Percentiles rank a stretch among this genome's conserved stretches.
phyloP scores from a whole-genome alignment of 306 rosid species.

The Arachis stenosperma region DNA sequence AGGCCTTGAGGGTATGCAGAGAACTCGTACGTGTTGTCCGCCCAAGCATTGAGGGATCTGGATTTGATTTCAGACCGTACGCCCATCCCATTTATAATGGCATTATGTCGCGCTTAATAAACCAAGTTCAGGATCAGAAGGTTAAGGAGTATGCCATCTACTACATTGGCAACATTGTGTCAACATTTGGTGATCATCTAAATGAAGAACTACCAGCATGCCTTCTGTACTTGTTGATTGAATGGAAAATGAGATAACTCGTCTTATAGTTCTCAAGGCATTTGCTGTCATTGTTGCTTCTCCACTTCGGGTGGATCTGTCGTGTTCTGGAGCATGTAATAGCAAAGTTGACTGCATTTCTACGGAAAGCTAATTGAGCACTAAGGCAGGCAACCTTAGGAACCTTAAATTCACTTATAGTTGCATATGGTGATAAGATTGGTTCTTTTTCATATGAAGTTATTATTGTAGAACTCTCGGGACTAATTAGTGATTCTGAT shows the following conservation, averaged over 20 bases:
- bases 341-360: no score
- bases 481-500: no score
- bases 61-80: conserved; percentile 84
- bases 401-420: no score
- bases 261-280: conserved; percentile 99
- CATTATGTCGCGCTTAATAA: conserved; percentile 41
- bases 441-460: no score
- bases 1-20: conserved; percentile 55
- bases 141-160: conserved; percentile 98
- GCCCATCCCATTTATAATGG: conserved; percentile 87
- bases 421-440: no score
- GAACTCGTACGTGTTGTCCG: conserved; percentile 76
- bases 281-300: conserved; percentile 95
- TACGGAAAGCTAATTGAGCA: no score
- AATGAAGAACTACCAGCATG: conserved; percentile 75
- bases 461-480: no score
- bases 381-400: no score
- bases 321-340: conserved; percentile 51
- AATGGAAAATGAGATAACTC: conserved; percentile 99
- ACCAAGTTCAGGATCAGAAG: conserved; percentile 99
- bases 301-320: conserved; percentile 80
- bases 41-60: conserved; percentile 74
- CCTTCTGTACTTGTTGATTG: conserved; percentile 98
- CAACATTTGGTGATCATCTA: conserved; percentile 95
- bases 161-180: conserved; percentile 95